phyloP scores from a whole-genome alignment of 768 basidiomycete genomes.

The Kwoniella sp. region DNA sequence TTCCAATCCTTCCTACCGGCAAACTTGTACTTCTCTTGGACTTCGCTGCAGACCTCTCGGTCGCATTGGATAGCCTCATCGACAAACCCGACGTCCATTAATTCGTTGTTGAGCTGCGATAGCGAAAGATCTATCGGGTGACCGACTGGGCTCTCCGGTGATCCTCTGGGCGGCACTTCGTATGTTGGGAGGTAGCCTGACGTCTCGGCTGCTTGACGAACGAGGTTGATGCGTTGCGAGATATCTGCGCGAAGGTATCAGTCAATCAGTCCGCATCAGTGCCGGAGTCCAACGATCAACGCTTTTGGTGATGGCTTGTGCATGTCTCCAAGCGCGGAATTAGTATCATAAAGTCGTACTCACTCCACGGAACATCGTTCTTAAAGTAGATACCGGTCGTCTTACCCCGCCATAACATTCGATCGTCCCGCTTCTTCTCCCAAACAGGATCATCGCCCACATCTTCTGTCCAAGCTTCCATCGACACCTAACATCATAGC shows the following conservation, averaged over 20 bases:
- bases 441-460: constrained; percentile 47
- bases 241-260: constrained; percentile 36
- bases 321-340: not conserved
- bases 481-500: constrained; percentile 44
- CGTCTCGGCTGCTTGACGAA: constrained; percentile 30
- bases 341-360: constrained; percentile 8
- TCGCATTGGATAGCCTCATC: constrained; percentile 52
- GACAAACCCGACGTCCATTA: constrained; percentile 52
- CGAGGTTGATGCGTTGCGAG: constrained; percentile 50
- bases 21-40: constrained; percentile 37
- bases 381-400: constrained; percentile 52
- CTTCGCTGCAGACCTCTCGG: constrained; percentile 24
- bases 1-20: constrained; percentile 36
- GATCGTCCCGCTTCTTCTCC: constrained; percentile 49
- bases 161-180: constrained; percentile 19
- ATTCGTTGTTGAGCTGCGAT: constrained; percentile 33
- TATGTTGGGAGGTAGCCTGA: constrained; percentile 38
- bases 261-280: not conserved
- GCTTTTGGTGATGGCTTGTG: no score
- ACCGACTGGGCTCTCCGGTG: constrained; percentile 32
- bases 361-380: constrained; percentile 48
- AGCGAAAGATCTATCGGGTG: constrained; percentile 26
- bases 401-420: constrained; percentile 51
- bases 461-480: constrained; percentile 52
- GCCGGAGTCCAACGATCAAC: no score